A percentile compares a stretch with the other conserved stretches of the same genome.
Evolutionary conservation across 2,329 filamentous ascomycete species (phyloP).

Genomic region (Epichloe sibirici): DNA sequence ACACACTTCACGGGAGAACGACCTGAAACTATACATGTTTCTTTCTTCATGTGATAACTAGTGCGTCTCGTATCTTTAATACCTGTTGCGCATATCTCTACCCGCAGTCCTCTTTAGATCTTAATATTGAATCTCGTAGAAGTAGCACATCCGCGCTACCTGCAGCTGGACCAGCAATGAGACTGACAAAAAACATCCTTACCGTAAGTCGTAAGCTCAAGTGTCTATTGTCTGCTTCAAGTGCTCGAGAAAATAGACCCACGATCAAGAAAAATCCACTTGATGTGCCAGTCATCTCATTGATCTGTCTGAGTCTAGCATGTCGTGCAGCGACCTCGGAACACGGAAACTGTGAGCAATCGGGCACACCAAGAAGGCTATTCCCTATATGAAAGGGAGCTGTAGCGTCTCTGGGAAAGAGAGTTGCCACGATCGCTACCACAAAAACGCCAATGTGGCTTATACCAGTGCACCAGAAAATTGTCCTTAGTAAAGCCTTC

Average conservation of each 20-base stretch:
- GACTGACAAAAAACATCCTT: constrained; percentile 8
- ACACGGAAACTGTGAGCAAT: neutral
- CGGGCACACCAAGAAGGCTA: constrained; percentile 5
- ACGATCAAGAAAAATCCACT: constrained; percentile 9
- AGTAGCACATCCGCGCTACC: constrained; percentile 6
- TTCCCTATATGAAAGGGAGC: constrained; percentile 2
- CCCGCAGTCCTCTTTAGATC: neutral
- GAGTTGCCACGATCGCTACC: constrained; percentile 4
- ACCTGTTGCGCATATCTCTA: neutral
- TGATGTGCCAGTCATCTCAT: constrained; percentile 9
- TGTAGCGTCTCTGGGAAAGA: neutral
- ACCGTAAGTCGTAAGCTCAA: neutral
- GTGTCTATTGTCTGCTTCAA: neutral
- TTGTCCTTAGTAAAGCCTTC: neutral
- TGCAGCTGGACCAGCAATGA: constrained; percentile 9
- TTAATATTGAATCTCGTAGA: neutral
- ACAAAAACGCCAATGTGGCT: constrained; percentile 7
- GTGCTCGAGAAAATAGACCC: neutral
- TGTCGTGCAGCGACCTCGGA: neutral
- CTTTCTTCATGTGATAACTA: neutral
- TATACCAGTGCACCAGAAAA: constrained; percentile 1
- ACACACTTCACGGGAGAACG: neutral
- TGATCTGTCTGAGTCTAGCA: constrained; percentile 8
- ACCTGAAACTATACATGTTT: neutral
- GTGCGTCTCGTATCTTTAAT: neutral